These are phyloP conservation scores for Wallacemonas collosoma DNA, from an alignment of 208 protist genomes.

Conservation along the genomic window DNA sequence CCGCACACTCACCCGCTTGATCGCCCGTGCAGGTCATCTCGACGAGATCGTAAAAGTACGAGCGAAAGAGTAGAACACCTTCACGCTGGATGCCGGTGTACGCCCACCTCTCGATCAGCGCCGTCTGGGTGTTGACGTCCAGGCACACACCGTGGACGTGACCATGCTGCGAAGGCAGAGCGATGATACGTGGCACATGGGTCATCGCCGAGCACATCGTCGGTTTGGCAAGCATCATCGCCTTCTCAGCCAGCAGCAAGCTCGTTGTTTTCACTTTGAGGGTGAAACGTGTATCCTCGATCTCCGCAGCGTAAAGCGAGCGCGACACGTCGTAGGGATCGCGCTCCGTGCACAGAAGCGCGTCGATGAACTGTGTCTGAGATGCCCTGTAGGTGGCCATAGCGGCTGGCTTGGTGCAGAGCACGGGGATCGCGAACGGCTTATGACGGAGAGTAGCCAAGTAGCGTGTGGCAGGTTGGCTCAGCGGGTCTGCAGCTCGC, in stretches of 20 bases:
- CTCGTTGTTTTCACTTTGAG: not conserved
- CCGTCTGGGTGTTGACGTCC: not conserved
- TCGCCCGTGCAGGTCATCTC: not conserved
- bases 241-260: constrained; percentile 5
- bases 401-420: not conserved
- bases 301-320: not conserved
- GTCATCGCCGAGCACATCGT: not conserved
- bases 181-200: not conserved
- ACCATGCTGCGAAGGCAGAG: not conserved
- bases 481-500: not conserved
- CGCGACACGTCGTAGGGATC: not conserved
- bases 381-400: not conserved
- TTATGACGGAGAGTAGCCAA: not conserved
- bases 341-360: not conserved
- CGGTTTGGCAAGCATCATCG: not conserved
- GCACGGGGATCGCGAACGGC: too few relatives aligned
- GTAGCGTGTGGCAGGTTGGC: not conserved
- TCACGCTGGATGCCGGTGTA: constrained; percentile 29
- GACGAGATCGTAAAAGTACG: constrained; percentile 32
- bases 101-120: constrained; percentile 9
- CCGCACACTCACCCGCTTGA: too few relatives aligned
- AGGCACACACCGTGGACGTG: too few relatives aligned
- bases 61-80: constrained; percentile 36
- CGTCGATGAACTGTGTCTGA: not conserved
- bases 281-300: not conserved